A percentile compares a stretch with the other conserved stretches of the same genome.
Evolutionary conservation across 164 flowering plant genomes (phyloP).

Genomic region (Pachysandra terminalis): DNA sequence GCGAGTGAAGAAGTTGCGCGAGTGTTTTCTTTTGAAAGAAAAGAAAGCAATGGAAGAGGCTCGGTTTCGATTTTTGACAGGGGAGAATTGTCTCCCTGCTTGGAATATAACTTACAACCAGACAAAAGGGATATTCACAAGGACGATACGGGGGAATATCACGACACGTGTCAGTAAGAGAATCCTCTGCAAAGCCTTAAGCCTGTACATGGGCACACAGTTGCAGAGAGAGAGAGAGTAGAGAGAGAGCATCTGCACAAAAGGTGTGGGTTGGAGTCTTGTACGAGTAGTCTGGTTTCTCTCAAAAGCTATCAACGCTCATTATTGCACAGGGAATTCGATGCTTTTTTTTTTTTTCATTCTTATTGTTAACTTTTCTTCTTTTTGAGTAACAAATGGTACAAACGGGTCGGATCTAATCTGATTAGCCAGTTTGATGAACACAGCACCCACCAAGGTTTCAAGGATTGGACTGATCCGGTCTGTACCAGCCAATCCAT

Average conservation of each 20-base stretch:
- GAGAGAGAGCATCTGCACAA: slow-evolving; percentile 46
- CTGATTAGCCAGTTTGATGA: no score
- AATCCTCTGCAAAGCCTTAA: slow-evolving; percentile 27
- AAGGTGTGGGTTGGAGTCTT: slow-evolving; percentile 72
- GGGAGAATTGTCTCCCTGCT: slow-evolving; percentile 18
- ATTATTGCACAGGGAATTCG: slow-evolving; percentile 44
- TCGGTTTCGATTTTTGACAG: slow-evolving; percentile 24
- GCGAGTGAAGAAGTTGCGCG: no score
- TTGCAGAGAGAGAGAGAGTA: slow-evolving; percentile 13
- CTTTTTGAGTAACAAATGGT: no score
- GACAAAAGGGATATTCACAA: slow-evolving; percentile 80
- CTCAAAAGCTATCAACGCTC: slow-evolving; percentile 56
- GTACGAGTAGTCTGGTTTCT: slow-evolving; percentile 46
- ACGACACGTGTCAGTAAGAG: slow-evolving; percentile 51
- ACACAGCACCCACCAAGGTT: no score
- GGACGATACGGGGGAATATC: slow-evolving; percentile 39
- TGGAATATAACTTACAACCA: slow-evolving; percentile 8
- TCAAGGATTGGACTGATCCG: no score
- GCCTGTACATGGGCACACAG: not conserved
- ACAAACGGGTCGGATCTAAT: not conserved
- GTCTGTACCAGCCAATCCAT: no score
- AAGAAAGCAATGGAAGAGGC: no score
- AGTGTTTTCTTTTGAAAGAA: no score
- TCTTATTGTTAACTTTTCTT: not conserved
- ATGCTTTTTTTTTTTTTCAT: slow-evolving; percentile 27